These are phyloP conservation scores for Spinacia oleracea DNA, from an alignment of 179 eudicot genomes.

Conservation along the genomic window DNA sequence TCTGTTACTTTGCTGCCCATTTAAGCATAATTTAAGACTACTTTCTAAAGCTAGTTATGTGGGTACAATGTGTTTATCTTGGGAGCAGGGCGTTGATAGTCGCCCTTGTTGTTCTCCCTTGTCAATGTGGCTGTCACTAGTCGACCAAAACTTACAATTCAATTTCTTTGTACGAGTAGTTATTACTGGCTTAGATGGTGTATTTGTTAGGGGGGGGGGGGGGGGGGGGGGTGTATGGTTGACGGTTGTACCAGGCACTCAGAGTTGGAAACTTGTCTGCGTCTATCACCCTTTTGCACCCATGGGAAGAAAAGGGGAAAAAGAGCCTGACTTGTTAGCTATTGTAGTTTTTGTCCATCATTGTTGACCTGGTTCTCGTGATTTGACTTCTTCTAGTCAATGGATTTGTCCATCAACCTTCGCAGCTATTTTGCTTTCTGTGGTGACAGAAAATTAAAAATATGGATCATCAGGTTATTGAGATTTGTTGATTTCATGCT, in stretches of 20 bases:
- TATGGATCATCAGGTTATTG: background rate
- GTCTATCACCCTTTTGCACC: background rate
- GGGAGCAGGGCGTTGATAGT: background rate
- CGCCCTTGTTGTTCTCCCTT: background rate
- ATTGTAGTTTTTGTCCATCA: background rate
- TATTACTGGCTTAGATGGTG: background rate
- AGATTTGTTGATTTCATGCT: background rate
- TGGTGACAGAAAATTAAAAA: background rate
- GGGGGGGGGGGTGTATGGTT: too few relatives aligned
- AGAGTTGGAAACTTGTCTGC: background rate
- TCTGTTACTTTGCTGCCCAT: background rate
- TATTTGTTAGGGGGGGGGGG: too few relatives aligned
- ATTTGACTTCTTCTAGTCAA: background rate
- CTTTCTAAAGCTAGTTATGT: background rate
- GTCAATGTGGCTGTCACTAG: background rate
- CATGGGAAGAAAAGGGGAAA: too few relatives aligned
- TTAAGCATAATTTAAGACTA: background rate
- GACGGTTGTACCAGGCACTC: background rate
- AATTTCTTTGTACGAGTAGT: too few relatives aligned
- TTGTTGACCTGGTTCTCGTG: background rate
- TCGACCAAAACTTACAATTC: background rate
- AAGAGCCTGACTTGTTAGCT: background rate
- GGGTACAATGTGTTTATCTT: background rate
- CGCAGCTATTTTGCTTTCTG: too few relatives aligned
- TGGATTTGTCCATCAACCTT: background rate